A percentile compares a stretch with the other conserved stretches of the same genome.
Evolutionary conservation across 495 filamentous ascomycete genomes (phyloP).

Genomic region (Penicillium bovifimosum): DNA sequence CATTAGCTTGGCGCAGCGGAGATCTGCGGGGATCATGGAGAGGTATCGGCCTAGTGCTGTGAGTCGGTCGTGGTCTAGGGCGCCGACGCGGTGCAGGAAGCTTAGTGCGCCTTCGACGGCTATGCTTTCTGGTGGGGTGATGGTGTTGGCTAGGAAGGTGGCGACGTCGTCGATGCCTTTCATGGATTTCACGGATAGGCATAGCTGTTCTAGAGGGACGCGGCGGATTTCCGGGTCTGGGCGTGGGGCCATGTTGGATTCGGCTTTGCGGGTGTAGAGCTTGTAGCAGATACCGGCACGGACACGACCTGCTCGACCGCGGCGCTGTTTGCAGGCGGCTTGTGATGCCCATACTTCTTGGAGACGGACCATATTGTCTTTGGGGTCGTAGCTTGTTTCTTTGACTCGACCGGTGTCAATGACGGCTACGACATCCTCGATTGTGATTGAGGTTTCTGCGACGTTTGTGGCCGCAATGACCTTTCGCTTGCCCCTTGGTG

Average conservation of each 20-base stretch:
- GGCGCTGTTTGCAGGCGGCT: constrained; percentile 94
- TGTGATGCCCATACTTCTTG: constrained; percentile 93
- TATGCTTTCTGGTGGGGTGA: constrained; percentile 77
- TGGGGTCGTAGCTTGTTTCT: constrained; percentile 89
- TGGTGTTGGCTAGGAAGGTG: constrained; percentile 74
- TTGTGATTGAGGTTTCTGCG: constrained; percentile 96
- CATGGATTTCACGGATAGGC: constrained; percentile 91
- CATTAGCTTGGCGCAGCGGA: constrained; percentile 90
- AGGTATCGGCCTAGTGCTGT: constrained; percentile 89
- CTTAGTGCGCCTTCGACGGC: constrained; percentile 80
- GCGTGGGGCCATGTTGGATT: constrained; percentile 79
- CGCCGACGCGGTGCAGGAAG: constrained; percentile 78
- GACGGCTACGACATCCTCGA: constrained; percentile 93
- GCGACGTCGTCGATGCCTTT: constrained; percentile 71
- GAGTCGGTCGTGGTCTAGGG: constrained; percentile 74
- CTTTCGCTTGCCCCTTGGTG: constrained; percentile 79
- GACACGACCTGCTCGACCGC: constrained; percentile 90
- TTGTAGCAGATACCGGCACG: constrained; percentile 91
- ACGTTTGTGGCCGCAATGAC: constrained; percentile 94
- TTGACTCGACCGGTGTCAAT: constrained; percentile 94
- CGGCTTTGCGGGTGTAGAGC: constrained; percentile 80
- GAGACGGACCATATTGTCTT: constrained; percentile 89
- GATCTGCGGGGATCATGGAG: constrained; percentile 88
- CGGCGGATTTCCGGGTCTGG: constrained; percentile 91
- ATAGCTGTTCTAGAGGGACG: constrained; percentile 90